A percentile compares a stretch with the other conserved stretches of the same genome.
These are phyloP conservation scores for Exophiala alcalophila DNA, from an alignment of 2,329 filamentous ascomycete genomes.

Conservation along the genomic window DNA sequence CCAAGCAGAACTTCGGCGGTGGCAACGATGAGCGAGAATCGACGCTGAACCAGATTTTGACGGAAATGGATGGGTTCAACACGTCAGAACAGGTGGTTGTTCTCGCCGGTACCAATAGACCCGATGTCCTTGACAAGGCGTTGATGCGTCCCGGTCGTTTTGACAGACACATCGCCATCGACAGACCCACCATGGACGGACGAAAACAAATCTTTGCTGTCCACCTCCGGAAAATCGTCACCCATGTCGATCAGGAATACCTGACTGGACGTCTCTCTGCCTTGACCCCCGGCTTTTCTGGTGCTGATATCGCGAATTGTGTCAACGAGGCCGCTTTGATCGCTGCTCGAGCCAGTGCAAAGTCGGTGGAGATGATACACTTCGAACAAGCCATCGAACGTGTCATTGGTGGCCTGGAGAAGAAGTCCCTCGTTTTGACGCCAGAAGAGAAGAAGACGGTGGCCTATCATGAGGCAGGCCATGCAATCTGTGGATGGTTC, in stretches of 20 bases:
- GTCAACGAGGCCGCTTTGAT: constrained; percentile 97
- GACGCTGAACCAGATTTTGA: constrained; percentile 95
- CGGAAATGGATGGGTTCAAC: constrained; percentile 99
- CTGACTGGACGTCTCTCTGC: constrained; percentile 85
- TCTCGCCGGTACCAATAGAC: constrained; percentile 91
- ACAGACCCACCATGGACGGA: constrained; percentile 93
- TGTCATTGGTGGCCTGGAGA: constrained; percentile 92
- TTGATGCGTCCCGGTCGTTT: constrained; percentile 96
- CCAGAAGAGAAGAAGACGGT: constrained; percentile 94
- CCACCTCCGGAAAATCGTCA: constrained; percentile 91
- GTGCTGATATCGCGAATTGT: constrained; percentile 97
- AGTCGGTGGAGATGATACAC: constrained; percentile 79
- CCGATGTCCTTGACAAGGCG: constrained; percentile 91
- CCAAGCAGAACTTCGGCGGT: constrained; percentile 77
- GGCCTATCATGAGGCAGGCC: constrained; percentile 96
- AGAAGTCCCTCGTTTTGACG: constrained; percentile 90
- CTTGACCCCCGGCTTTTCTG: constrained; percentile 92
- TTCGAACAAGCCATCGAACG: constrained; percentile 98
- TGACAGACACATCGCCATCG: constrained; percentile 92
- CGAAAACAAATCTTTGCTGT: constrained; percentile 95
- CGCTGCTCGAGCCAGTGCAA: constrained; percentile 78
- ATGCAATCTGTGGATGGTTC: constrained; percentile 98
- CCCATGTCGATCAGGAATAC: constrained; percentile 82
- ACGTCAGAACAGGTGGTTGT: constrained; percentile 95
- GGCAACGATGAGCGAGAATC: constrained; percentile 97